phyloP scores from a whole-genome alignment of 2,329 filamentous ascomycete genomes.

The Stromatinia cepivora region DNA sequence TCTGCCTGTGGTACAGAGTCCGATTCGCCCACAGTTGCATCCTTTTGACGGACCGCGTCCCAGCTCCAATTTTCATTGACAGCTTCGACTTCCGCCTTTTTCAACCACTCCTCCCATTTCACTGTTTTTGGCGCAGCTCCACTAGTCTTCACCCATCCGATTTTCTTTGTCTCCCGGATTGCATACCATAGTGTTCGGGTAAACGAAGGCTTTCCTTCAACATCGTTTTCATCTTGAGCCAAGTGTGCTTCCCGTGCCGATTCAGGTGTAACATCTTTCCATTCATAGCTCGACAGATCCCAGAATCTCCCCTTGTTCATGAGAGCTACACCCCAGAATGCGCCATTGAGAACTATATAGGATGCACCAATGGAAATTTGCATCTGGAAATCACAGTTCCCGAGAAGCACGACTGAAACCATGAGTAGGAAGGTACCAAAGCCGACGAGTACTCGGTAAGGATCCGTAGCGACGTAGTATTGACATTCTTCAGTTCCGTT shows the following conservation, averaged over 20 bases:
- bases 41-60: conserved; percentile 51
- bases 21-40: conserved; percentile 46
- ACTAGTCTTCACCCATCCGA: conserved; percentile 54
- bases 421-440: conserved; percentile 61
- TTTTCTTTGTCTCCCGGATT: conserved; percentile 54
- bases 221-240: conserved; percentile 40
- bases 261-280: conserved; percentile 45
- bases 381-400: conserved; percentile 61
- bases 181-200: conserved; percentile 61
- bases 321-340: conserved; percentile 52
- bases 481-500: conserved; percentile 60
- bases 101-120: conserved; percentile 55
- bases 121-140: conserved; percentile 54
- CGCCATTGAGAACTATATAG: conserved; percentile 60
- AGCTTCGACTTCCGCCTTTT: conserved; percentile 49
- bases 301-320: conserved; percentile 51
- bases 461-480: conserved; percentile 50
- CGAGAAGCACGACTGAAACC: conserved; percentile 60
- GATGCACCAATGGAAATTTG: conserved; percentile 58
- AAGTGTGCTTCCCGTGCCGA: conserved; percentile 45
- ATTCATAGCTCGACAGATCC: conserved; percentile 56
- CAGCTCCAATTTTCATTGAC: conserved; percentile 42
- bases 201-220: conserved; percentile 50
- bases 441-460: conserved; percentile 56
- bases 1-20: conserved; percentile 25